These are phyloP conservation scores for Monosporascus ibericus DNA, from an alignment of 2,329 filamentous ascomycete genomes.

Conservation along the genomic window DNA sequence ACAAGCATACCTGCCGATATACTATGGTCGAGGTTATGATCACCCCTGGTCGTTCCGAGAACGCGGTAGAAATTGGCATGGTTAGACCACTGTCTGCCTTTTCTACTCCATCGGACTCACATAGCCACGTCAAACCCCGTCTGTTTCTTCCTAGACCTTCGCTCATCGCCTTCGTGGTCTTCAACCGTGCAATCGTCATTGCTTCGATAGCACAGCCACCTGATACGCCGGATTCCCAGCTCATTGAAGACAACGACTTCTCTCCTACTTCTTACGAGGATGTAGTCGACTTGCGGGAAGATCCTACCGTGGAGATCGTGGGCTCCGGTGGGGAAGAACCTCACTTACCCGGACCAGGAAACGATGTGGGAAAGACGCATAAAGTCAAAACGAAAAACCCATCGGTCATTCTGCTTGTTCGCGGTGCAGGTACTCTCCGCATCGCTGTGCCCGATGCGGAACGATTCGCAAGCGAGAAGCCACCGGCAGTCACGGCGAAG, in stretches of 20 bases:
- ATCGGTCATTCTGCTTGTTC: slow-evolving; percentile 54
- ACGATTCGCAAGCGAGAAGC: slow-evolving; percentile 51
- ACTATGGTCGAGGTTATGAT: slow-evolving; percentile 68
- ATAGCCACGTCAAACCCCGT: slow-evolving; percentile 46
- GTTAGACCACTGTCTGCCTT: slow-evolving; percentile 64
- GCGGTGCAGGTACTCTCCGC: slow-evolving; percentile 56
- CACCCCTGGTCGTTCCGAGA: slow-evolving; percentile 35
- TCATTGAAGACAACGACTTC: slow-evolving; percentile 60
- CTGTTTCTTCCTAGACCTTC: slow-evolving; percentile 74
- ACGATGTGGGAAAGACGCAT: slow-evolving; percentile 43
- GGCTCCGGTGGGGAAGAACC: slow-evolving; percentile 60
- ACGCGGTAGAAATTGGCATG: slow-evolving; percentile 50
- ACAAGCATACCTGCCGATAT: slow-evolving; percentile 54
- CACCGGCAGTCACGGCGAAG: slow-evolving; percentile 68
- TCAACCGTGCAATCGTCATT: slow-evolving; percentile 71
- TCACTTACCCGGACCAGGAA: slow-evolving; percentile 24
- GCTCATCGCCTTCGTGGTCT: slow-evolving; percentile 75
- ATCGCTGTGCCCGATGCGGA: slow-evolving; percentile 53
- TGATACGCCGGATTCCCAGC: slow-evolving; percentile 69
- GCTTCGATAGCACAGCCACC: slow-evolving; percentile 63
- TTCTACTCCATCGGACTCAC: slow-evolving; percentile 42
- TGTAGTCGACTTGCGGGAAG: slow-evolving; percentile 69
- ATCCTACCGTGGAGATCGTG: slow-evolving; percentile 56
- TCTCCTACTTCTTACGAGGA: slow-evolving; percentile 73
- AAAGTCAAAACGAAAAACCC: slow-evolving; percentile 56